Base-by-base conservation (phyloP, 768 basidiomycete species). In the Amanita jacksonii region DNA sequence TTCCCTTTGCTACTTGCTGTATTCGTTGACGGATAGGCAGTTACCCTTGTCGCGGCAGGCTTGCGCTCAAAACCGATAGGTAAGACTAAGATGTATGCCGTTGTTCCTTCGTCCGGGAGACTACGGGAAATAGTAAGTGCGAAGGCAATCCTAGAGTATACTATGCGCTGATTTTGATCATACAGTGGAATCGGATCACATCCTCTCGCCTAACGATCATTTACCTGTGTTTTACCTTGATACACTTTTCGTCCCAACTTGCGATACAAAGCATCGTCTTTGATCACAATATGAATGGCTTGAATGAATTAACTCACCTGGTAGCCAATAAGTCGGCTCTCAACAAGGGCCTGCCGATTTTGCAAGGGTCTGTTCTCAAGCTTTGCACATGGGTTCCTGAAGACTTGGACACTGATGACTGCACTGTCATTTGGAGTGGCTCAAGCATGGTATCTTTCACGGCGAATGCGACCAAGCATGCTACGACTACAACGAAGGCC, bases 241-340 rank as follows among this genome's bases (percentile, higher is more conserved):
- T 76, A 35, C 81, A 86, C 57, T 85, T 80, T 51, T 51, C 72
- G 45, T 57, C 85, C 47, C 85, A 87, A 60, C 66, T 86, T 50
- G 65, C 72, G 20, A 67, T 89, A 36, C 85, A 88, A 62, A 72
- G 70, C 40, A 70, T 71, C 42, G 84, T 79, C 8, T 81, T 79
- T 64, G 65, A 66, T 9, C 74, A 75, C 62, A 87, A 87, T 52
- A 69, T 69, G 7, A 51, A 69, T 15, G 81, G 83, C 5, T 73
- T 76, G 22, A 46, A 56, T 20, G 70, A 78, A 51, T 64, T 87
- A 44, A 60, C 62, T 35, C 58, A 61, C 38, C 70, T 86, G 41
- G 65, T 78, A 22, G 36, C 57, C 22, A 61, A 74, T 53, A 78
- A 74, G 23, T 59, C 75, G 49, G 68, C 70, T 5, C 60, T 65